A percentile compares a stretch with the other conserved stretches of the same genome.
phyloP scores from a whole-genome alignment of 2,329 filamentous ascomycete species.

The Nemania sp. region DNA sequence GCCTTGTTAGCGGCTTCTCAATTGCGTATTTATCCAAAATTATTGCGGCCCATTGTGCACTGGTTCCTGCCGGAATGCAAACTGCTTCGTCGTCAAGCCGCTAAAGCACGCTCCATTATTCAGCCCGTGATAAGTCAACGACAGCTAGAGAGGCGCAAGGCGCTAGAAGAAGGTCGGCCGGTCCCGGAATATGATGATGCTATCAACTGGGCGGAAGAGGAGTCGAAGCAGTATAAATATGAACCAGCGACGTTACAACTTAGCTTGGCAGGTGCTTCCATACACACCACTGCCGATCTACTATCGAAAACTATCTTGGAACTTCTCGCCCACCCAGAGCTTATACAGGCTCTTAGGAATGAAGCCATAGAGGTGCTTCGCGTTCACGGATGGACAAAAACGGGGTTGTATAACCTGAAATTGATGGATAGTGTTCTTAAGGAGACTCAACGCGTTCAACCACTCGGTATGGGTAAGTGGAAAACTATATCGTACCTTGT shows the following conservation, averaged over 20 bases:
- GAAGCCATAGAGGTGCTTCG: slow-evolving; percentile 8
- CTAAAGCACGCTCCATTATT: slow-evolving; percentile 8
- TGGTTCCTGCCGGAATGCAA: slow-evolving; percentile 20
- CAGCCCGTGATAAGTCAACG: slow-evolving; percentile 7
- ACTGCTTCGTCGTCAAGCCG: neutral
- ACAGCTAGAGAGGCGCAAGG: slow-evolving; percentile 1
- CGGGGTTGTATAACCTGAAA: slow-evolving; percentile 14
- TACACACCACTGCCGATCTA: slow-evolving; percentile 21
- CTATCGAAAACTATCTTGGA: slow-evolving; percentile 11
- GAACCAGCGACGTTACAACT: slow-evolving; percentile 13
- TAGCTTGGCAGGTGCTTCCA: slow-evolving; percentile 2
- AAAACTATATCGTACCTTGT: too few relatives aligned
- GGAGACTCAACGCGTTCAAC: slow-evolving; percentile 21
- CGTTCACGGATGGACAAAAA: slow-evolving; percentile 12
- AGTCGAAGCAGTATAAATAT: neutral
- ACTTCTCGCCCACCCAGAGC: slow-evolving; percentile 4
- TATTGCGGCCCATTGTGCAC: slow-evolving; percentile 10
- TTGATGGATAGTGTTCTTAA: slow-evolving; percentile 23
- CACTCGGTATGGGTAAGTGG: slow-evolving; percentile 9
- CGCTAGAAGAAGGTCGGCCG: neutral
- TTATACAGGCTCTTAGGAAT: slow-evolving; percentile 7
- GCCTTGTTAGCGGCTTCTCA: neutral
- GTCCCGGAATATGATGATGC: slow-evolving; percentile 9
- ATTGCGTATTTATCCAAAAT: slow-evolving; percentile 5
- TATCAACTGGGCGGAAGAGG: slow-evolving; percentile 15